Conservation (phyloP, 768 basidiomycete species). For the Tricholoma matsutake region DNA sequence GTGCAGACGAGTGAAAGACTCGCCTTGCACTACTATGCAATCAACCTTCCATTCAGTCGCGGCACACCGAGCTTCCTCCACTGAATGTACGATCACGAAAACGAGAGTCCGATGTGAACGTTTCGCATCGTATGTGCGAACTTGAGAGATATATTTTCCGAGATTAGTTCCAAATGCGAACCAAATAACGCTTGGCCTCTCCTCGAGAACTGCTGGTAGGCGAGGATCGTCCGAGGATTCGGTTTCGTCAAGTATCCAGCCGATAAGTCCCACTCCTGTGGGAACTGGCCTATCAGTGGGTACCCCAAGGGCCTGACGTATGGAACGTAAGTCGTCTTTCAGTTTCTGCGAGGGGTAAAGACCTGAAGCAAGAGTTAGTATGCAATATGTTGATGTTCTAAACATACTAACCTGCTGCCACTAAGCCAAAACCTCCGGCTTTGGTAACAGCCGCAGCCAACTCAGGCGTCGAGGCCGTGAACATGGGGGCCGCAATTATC, state of each 20-base stretch:
- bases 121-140: conserved; percentile 37
- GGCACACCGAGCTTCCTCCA: conserved; percentile 47
- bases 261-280: conserved; percentile 56
- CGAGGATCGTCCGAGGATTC: conserved; percentile 31
- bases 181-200: conserved; percentile 53
- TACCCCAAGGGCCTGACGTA: conserved; percentile 17
- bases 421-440: conserved; percentile 57
- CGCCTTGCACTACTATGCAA: conserved; percentile 66
- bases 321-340: conserved; percentile 37
- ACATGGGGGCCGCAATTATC: conserved; percentile 59
- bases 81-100: conserved; percentile 49
- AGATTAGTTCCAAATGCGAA: conserved; percentile 56
- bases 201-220: conserved; percentile 42
- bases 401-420: conserved; percentile 42
- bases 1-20: not conserved
- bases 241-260: conserved; percentile 51
- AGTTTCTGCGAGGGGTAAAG: conserved; percentile 34
- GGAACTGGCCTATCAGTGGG: conserved; percentile 36
- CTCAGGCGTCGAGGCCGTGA: conserved; percentile 33
- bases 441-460: conserved; percentile 43
- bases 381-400: not conserved
- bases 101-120: conserved; percentile 46
- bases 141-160: conserved; percentile 46
- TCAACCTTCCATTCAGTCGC: conserved; percentile 51
- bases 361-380: conserved; percentile 26